Conservation (phyloP, 2,329 filamentous ascomycete species). For the Colletotrichum melonis region DNA sequence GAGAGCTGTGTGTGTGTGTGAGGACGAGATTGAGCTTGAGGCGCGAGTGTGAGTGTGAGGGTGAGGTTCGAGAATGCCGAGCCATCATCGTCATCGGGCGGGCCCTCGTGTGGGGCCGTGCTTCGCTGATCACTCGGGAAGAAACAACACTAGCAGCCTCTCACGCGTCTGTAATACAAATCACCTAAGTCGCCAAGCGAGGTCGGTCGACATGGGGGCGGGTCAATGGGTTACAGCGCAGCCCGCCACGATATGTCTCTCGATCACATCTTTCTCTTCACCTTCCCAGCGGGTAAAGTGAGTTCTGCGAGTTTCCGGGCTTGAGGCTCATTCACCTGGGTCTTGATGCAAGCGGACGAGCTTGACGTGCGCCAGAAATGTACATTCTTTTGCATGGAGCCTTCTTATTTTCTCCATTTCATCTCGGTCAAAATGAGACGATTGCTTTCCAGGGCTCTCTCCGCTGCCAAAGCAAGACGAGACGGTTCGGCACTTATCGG, state of each 20-base stretch:
- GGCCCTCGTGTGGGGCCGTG: constrained; percentile 20
- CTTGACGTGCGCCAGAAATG: background rate
- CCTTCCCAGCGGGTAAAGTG: too few species aligned
- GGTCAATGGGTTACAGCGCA: constrained; percentile 16
- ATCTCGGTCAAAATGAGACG: background rate
- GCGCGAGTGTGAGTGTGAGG: background rate
- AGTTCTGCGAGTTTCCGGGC: constrained; percentile 1
- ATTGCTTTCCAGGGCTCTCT: background rate
- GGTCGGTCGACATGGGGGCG: background rate
- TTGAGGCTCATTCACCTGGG: constrained; percentile 24
- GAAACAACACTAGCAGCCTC: background rate
- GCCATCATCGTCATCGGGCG: constrained; percentile 26
- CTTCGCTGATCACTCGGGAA: constrained; percentile 12
- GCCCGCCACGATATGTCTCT: background rate
- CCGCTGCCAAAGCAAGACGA: background rate
- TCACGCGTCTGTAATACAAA: constrained; percentile 14
- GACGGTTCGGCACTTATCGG: constrained; percentile 12
- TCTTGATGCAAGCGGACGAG: constrained; percentile 11
- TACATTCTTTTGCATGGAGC: background rate
- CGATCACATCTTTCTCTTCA: background rate
- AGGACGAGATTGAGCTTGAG: constrained; percentile 16
- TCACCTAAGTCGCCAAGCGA: constrained; percentile 18
- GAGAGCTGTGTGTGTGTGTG: background rate
- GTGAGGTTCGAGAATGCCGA: constrained; percentile 8
- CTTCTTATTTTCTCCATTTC: too few species aligned